Percentiles rank a stretch among this genome's conserved stretches.
phyloP scores from a whole-genome alignment of 2,329 filamentous ascomycete species.

The Trichoderma koningiopsis region DNA sequence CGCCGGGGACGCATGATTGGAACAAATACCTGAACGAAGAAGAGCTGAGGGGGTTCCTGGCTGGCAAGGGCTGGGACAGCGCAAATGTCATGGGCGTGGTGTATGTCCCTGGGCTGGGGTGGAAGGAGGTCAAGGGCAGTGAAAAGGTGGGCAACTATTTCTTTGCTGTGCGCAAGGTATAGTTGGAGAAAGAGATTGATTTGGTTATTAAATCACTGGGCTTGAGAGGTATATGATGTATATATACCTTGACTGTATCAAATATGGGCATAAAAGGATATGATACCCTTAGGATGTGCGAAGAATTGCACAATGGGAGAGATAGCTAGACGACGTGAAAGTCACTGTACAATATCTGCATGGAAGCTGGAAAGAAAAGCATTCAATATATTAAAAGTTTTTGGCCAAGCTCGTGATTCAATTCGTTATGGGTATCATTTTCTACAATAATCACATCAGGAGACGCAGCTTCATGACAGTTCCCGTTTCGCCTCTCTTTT shows the following conservation, averaged over 20 bases:
- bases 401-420: background rate
- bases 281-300: slow-evolving; percentile 17
- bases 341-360: slow-evolving; percentile 17
- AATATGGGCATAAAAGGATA: background rate
- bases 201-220: background rate
- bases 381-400: background rate
- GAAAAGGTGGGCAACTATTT: slow-evolving; percentile 96
- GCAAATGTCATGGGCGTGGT: slow-evolving; percentile 75
- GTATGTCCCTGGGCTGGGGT: slow-evolving; percentile 87
- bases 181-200: too few species aligned
- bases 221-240: background rate
- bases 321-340: background rate
- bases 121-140: slow-evolving; percentile 78
- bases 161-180: slow-evolving; percentile 69
- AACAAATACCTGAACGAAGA: slow-evolving; percentile 88
- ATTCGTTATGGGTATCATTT: slow-evolving; percentile 26
- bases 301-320: background rate
- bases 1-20: slow-evolving; percentile 94
- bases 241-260: slow-evolving; percentile 8
- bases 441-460: background rate
- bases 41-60: slow-evolving; percentile 66
- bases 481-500: slow-evolving; percentile 31
- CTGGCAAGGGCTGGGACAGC: slow-evolving; percentile 59
- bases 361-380: background rate
- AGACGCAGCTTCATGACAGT: background rate